Conservation (phyloP, 441 rosid species). For the Omphalea diandra region DNA sequence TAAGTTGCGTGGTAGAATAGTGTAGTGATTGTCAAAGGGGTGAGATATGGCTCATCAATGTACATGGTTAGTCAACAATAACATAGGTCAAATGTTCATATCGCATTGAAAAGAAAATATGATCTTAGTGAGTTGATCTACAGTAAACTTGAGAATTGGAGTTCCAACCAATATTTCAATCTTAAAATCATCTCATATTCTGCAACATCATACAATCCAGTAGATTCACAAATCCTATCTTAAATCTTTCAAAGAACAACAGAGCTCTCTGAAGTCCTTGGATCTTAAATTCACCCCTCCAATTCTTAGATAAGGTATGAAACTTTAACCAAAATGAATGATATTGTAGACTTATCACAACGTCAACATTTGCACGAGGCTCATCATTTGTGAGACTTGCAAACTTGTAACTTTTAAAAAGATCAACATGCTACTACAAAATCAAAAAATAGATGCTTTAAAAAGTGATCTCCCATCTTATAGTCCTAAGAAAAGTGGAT, state of each 20-base stretch:
- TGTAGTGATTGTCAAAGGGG: too few species aligned
- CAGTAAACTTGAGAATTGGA: background rate
- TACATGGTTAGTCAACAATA: too few species aligned
- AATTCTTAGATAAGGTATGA: too few species aligned
- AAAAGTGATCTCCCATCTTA: too few species aligned
- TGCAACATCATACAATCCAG: background rate
- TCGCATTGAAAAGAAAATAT: background rate
- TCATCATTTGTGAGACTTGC: too few species aligned
- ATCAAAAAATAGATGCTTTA: too few species aligned
- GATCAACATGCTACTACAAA: too few species aligned
- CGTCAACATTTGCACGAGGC: constrained; percentile 92
- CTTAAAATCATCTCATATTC: background rate
- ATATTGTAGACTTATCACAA: constrained; percentile 52
- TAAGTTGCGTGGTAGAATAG: constrained; percentile 73
- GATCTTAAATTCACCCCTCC: too few species aligned
- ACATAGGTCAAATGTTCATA: too few species aligned
- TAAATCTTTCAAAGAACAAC: background rate
- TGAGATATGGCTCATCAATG: too few species aligned
- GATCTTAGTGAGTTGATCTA: background rate
- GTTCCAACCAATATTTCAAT: background rate
- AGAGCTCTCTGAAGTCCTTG: background rate
- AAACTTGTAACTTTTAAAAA: too few species aligned
- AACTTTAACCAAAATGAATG: background rate
- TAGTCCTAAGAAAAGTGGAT: too few species aligned
- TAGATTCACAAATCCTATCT: background rate